phyloP scores from a whole-genome alignment of 345 rosid species.

The Arabidopsis thaliana region TAIR10.1 NC_003070.9:24548501-24549000 shows the following conservation, averaged over 20 bases:
- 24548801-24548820: not conserved
- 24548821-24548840: constrained; percentile 3
- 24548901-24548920: constrained; percentile 76
- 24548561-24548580: not conserved
- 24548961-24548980: not conserved
- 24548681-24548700: not conserved
- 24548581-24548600: not conserved
- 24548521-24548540: not conserved
- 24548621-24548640: too few species aligned
- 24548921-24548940: constrained; percentile 58
- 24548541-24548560: not conserved
- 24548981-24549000: not conserved
- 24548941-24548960: not conserved
- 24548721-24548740: not conserved
- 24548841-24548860: constrained; percentile 13
- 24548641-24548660: too few species aligned
- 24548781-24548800: not conserved
- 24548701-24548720: not conserved
- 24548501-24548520: not conserved
- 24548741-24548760: not conserved
- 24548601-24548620: too few species aligned
- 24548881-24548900: constrained; percentile 83
- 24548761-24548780: not conserved
- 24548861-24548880: constrained; percentile 56
- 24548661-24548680: too few species aligned